phyloP scores from a whole-genome alignment of 495 filamentous ascomycete genomes.

The Rostrohypoxylon terebratum region DNA sequence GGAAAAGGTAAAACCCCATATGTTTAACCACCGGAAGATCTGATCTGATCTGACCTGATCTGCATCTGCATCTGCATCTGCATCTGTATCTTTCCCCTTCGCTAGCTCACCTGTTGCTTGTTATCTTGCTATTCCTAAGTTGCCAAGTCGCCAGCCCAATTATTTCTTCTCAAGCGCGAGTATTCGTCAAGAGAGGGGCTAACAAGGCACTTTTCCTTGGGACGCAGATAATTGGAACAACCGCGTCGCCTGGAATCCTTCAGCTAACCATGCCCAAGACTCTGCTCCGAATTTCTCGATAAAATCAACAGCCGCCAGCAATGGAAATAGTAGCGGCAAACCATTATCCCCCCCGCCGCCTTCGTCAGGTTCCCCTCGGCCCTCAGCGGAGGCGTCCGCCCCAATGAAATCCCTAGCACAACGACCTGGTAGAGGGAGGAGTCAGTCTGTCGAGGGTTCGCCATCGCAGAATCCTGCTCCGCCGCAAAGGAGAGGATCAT shows the following conservation, averaged over 20 bases:
- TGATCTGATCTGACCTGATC: conserved; percentile 1
- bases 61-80: neutral
- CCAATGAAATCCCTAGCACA: conserved; percentile 44
- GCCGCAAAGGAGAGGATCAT: conserved; percentile 75
- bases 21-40: neutral
- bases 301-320: conserved; percentile 33
- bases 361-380: conserved; percentile 7
- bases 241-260: conserved; percentile 31
- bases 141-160: too few species aligned
- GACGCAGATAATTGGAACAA: conserved; percentile 33
- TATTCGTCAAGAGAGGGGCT: conserved; percentile 4
- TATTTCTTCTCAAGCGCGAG: neutral
- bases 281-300: conserved; percentile 29
- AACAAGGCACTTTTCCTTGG: conserved; percentile 17
- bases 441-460: conserved; percentile 37
- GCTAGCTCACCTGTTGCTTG: neutral
- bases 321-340: conserved; percentile 44
- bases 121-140: too few species aligned
- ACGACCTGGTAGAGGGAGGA: conserved; percentile 40
- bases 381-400: conserved; percentile 26
- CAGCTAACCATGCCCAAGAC: conserved; percentile 31
- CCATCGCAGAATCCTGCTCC: conserved; percentile 42
- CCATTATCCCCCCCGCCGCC: conserved; percentile 7
- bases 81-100: neutral
- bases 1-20: conserved; percentile 57